These are phyloP conservation scores for Rosa rugosa DNA, from an alignment of 306 rosid species.

Conservation along the genomic window DNA sequence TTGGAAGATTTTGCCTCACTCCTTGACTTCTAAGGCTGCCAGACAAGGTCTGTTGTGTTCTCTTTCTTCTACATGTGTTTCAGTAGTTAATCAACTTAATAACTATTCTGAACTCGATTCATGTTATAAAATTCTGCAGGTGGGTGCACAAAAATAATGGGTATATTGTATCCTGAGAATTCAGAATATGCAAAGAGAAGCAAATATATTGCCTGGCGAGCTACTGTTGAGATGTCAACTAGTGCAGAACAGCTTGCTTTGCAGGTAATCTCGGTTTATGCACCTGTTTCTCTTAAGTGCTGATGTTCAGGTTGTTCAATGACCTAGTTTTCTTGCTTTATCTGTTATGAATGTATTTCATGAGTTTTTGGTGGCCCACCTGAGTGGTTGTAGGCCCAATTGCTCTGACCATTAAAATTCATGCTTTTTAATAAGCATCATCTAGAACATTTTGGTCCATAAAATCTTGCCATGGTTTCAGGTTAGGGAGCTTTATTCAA, in stretches of 20 bases:
- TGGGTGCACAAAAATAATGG: conserved; percentile 80
- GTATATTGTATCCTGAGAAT: conserved; percentile 84
- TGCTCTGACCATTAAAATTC: neutral
- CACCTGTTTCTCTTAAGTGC: conserved; percentile 21
- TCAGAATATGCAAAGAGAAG: conserved; percentile 91
- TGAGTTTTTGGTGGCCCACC: neutral
- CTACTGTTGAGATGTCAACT: conserved; percentile 82
- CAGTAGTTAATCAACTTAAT: conserved; percentile 39
- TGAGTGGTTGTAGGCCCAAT: conserved; percentile 1
- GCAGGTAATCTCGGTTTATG: conserved; percentile 51
- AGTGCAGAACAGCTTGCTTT: conserved; percentile 88
- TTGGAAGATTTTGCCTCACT: conserved; percentile 76
- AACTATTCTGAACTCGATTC: conserved; percentile 47
- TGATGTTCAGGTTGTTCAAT: conserved; percentile 22
- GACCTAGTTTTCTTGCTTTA: neutral
- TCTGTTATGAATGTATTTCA: neutral
- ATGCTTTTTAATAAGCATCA: conserved; percentile 15
- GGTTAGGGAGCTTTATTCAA: conserved; percentile 90
- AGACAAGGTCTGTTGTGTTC: conserved; percentile 69
- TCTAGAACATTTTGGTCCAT: conserved; percentile 24
- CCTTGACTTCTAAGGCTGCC: conserved; percentile 84
- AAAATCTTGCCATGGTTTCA: conserved; percentile 38
- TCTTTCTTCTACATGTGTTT: conserved; percentile 24
- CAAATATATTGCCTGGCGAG: conserved; percentile 77
- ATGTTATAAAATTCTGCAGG: conserved; percentile 63